Percentiles rank a stretch among this genome's conserved stretches.
These are phyloP conservation scores for Stramenopiles sp. DNA, from an alignment of 352 stramenopile species.

Conservation along the genomic window DNA sequence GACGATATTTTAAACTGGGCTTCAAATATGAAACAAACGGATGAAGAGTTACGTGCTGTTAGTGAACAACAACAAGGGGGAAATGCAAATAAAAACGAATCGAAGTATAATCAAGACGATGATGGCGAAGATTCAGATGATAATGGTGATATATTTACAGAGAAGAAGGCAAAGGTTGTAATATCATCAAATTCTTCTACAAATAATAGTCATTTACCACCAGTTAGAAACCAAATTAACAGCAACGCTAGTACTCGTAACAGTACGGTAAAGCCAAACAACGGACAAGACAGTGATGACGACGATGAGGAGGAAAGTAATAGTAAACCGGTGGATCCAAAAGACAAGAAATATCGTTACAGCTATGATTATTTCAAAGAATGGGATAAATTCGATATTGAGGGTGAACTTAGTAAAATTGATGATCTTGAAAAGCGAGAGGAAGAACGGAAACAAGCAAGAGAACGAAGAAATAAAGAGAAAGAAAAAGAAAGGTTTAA, in stretches of 20 bases:
- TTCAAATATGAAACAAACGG: conserved; percentile 20
- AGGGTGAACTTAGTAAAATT: conserved; percentile 43
- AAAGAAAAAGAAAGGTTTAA: conserved; percentile 26
- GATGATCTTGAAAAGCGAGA: conserved; percentile 32
- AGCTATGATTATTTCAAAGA: conserved; percentile 61
- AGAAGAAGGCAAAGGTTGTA: conserved; percentile 1
- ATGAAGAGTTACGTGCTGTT: conserved; percentile 12
- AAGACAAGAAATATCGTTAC: conserved; percentile 11
- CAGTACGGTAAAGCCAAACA: not conserved
- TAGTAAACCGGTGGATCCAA: not conserved
- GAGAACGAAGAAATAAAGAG: conserved; percentile 16
- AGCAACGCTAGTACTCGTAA: not conserved
- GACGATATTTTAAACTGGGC: conserved; percentile 43
- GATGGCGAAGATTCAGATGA: conserved; percentile 30
- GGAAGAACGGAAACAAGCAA: not conserved
- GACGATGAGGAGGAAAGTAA: conserved; percentile 9
- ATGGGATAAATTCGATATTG: conserved; percentile 70
- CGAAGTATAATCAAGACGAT: conserved; percentile 13
- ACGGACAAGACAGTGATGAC: conserved; percentile 5
- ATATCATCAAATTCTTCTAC: not conserved
- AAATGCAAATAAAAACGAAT: conserved; percentile 25
- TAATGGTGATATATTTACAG: conserved; percentile 7
- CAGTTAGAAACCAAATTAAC: conserved; percentile 7
- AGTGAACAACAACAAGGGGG: conserved; percentile 23
- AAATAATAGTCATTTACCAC: not conserved